Percentiles rank a stretch among this genome's conserved stretches.
Evolutionary conservation across 768 basidiomycete genomes (phyloP).

Genomic region (Leccinum imitatum): DNA sequence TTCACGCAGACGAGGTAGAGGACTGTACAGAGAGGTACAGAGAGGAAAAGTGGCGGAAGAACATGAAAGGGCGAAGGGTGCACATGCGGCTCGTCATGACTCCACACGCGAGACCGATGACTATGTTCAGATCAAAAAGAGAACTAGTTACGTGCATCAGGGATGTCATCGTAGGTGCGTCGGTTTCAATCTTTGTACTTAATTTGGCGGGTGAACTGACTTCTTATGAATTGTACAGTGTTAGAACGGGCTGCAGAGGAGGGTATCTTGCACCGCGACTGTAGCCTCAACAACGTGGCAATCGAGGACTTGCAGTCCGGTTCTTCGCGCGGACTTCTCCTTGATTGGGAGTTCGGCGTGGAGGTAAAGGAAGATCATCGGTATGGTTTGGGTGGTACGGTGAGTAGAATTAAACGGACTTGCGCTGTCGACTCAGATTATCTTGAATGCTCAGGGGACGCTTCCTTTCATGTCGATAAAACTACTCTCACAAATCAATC

Average conservation of each 20-base stretch:
- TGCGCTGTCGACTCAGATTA: background rate
- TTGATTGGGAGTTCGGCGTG: background rate
- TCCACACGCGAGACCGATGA: background rate
- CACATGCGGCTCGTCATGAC: background rate
- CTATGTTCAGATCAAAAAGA: background rate
- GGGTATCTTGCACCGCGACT: background rate
- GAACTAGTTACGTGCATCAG: background rate
- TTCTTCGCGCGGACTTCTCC: background rate
- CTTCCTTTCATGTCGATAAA: background rate
- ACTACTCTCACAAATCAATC: background rate
- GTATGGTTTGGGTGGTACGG: background rate
- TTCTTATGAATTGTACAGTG: background rate
- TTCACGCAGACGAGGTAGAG: background rate
- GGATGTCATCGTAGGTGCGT: background rate
- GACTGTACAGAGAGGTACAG: background rate
- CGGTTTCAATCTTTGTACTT: background rate
- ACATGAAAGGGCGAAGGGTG: background rate
- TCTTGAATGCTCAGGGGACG: background rate
- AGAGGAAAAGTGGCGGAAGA: background rate
- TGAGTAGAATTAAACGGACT: background rate
- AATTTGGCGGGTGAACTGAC: background rate
- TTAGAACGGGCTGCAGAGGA: background rate
- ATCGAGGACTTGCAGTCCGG: background rate
- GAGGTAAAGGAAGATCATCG: background rate
- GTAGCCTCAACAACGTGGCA: background rate